Percentiles rank a stretch among this genome's conserved stretches.
Conservation (phyloP, 1,139 yeast species). For the Suhomyces bolitotheri region DNA sequence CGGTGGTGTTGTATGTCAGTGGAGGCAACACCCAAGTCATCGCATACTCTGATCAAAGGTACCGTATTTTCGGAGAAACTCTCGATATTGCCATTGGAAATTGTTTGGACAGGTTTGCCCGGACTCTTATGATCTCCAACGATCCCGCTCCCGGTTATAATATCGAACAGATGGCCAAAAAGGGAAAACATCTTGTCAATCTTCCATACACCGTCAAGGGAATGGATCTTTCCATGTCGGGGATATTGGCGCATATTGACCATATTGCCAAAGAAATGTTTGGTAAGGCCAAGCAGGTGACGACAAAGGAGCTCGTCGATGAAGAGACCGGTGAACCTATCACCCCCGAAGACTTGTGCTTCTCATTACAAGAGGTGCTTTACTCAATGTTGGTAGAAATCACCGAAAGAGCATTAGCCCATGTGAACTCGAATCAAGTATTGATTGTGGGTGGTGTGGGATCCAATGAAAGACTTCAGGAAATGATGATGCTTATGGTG, state of each 20-base stretch:
- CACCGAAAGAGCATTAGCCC: slow-evolving; percentile 98
- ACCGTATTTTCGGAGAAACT: slow-evolving; percentile 96
- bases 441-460: slow-evolving; percentile 98
- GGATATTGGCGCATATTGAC: slow-evolving; percentile 84
- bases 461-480: slow-evolving; percentile 84
- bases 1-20: slow-evolving; percentile 93
- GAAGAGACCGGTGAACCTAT: slow-evolving; percentile 56
- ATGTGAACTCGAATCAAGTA: slow-evolving; percentile 86
- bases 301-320: slow-evolving; percentile 49
- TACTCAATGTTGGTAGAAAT: slow-evolving; percentile 97
- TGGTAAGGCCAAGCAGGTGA: slow-evolving; percentile 34
- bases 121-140: slow-evolving; percentile 83
- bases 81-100: slow-evolving; percentile 96
- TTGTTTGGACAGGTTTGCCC: slow-evolving; percentile 92
- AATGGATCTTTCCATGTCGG: slow-evolving; percentile 97
- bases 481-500: slow-evolving; percentile 96
- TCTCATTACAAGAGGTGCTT: slow-evolving; percentile 85
- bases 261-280: slow-evolving; percentile 72
- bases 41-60: slow-evolving; percentile 90
- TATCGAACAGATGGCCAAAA: slow-evolving; percentile 89
- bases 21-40: slow-evolving; percentile 99
- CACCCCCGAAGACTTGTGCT: slow-evolving; percentile 87
- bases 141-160: slow-evolving; percentile 98
- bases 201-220: slow-evolving; percentile 97
- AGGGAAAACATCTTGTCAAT: slow-evolving; percentile 65